phyloP scores from a whole-genome alignment of 257 asterid genomes.

The Ocimum tenuiflorum region DNA sequence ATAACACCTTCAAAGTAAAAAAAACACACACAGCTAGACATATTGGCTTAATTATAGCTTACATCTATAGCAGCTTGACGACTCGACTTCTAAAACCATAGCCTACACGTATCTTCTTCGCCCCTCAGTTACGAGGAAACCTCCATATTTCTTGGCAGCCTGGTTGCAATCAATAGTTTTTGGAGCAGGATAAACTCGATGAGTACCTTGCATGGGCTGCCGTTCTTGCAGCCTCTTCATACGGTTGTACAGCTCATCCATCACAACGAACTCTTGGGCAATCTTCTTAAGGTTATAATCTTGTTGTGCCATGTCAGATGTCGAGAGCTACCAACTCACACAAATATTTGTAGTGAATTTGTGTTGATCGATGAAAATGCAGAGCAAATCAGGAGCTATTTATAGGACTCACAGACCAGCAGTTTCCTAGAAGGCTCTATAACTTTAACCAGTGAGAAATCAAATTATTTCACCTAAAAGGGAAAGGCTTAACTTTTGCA shows the following conservation, averaged over 20 bases:
- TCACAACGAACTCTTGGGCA: conserved; percentile 30
- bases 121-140: conserved; percentile 21
- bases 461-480: background rate
- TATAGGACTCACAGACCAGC: conserved; percentile 8
- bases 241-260: conserved; percentile 25
- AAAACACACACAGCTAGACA: background rate
- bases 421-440: background rate
- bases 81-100: background rate
- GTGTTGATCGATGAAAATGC: conserved; percentile 9
- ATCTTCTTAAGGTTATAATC: conserved; percentile 37
- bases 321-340: background rate
- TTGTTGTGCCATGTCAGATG: conserved; percentile 26
- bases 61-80: background rate
- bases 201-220: conserved; percentile 6
- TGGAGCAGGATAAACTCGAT: conserved; percentile 13
- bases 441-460: background rate
- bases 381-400: background rate
- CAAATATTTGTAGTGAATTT: background rate
- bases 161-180: conserved; percentile 35
- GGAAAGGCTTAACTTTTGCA: background rate
- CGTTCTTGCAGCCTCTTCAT: conserved; percentile 20
- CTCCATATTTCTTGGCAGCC: conserved; percentile 41
- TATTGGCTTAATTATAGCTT: no score
- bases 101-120: conserved; percentile 17
- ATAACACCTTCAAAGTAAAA: conserved; percentile 1